These are phyloP conservation scores for Nicotiana noctiflora DNA, from an alignment of 257 asterid genomes.

Conservation along the genomic window DNA sequence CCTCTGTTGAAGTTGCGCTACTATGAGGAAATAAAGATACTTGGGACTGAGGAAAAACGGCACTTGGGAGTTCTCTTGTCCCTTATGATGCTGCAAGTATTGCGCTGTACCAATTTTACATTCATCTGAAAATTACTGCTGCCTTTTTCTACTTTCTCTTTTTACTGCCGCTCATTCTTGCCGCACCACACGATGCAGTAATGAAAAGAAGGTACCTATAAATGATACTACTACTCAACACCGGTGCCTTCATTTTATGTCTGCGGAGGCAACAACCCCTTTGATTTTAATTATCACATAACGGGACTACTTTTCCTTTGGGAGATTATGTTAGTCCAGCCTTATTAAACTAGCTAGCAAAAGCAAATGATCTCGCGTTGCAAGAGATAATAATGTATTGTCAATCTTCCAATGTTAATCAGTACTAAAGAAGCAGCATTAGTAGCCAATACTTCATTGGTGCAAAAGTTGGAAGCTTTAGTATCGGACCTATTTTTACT, in stretches of 20 bases:
- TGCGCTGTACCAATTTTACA: background rate
- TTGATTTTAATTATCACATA: background rate
- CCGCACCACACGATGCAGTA: background rate
- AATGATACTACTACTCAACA: background rate
- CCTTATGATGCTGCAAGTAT: background rate
- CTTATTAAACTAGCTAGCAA: too few species aligned
- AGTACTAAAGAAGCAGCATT: background rate
- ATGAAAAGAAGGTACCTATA: too few species aligned
- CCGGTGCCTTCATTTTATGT: background rate
- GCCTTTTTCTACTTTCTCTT: too few species aligned
- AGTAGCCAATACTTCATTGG: background rate
- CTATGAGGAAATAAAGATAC: background rate
- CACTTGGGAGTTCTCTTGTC: background rate
- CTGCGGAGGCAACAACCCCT: background rate
- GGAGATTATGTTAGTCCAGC: too few species aligned
- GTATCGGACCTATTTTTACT: background rate
- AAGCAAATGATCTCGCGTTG: background rate
- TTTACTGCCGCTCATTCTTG: background rate
- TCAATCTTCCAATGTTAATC: background rate
- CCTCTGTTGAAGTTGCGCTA: background rate
- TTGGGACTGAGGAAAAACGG: background rate
- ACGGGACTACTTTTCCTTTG: too few species aligned
- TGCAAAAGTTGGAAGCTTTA: too few species aligned
- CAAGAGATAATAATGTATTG: background rate
- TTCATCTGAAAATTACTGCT: background rate